A percentile compares a stretch with the other conserved stretches of the same genome.
Evolutionary conservation across 129 eudicot species (phyloP).

Genomic region (Helichrysum umbraculigerum): DNA sequence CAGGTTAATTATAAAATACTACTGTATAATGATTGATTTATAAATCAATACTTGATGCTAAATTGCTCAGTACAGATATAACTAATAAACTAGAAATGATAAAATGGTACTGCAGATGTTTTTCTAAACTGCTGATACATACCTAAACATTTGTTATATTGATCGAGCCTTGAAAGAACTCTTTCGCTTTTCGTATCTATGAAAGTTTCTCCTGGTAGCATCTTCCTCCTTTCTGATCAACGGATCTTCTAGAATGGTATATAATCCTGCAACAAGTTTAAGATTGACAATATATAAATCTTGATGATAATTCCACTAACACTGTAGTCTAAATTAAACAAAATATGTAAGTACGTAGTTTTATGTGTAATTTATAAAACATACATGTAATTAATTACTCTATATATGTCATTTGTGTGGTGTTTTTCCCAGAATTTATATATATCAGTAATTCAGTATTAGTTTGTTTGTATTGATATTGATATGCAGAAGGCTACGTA

Average conservation of each 20-base stretch:
- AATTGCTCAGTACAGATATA: conserved; percentile 24
- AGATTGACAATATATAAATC: neutral
- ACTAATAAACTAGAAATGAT: conserved; percentile 18
- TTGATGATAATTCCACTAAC: conserved; percentile 13
- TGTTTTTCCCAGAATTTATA: neutral
- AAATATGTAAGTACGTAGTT: too few relatives aligned
- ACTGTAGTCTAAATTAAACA: too few relatives aligned
- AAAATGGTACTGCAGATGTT: conserved; percentile 18
- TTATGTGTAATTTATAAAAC: neutral
- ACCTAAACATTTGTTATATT: conserved; percentile 29
- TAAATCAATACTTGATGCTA: conserved; percentile 28
- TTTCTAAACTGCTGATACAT: conserved; percentile 25
- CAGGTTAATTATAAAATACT: conserved; percentile 29
- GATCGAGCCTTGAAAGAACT: conserved; percentile 26
- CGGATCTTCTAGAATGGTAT: conserved; percentile 65
- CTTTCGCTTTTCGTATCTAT: conserved; percentile 38
- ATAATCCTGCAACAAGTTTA: conserved; percentile 49
- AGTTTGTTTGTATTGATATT: neutral
- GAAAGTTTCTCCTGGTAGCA: conserved; percentile 38
- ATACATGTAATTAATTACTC: neutral
- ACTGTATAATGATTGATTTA: conserved; percentile 14
- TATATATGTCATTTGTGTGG: neutral
- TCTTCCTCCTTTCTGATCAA: conserved; percentile 30
- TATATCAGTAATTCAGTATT: neutral
- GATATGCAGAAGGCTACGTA: neutral